Conservation (phyloP, 2,329 filamentous ascomycete species). For the Monosporascus sp. region DNA sequence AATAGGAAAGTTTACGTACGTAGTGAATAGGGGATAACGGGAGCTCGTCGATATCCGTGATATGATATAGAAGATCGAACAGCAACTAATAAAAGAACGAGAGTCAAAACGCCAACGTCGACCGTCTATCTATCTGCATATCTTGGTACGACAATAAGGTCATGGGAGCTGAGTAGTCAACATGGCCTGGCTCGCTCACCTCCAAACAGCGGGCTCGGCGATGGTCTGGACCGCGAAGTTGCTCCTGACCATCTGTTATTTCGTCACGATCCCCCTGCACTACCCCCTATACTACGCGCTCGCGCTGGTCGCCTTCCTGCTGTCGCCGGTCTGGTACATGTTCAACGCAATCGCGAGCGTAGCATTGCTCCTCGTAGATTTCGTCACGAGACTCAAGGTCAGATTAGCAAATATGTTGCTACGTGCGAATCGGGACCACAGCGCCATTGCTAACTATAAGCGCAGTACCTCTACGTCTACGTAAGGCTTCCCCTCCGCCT, state of each 20-base stretch:
- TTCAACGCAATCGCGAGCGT: slow-evolving; percentile 9
- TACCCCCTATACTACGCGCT: slow-evolving; percentile 22
- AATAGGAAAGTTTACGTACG: too few relatives aligned
- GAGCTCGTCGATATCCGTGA: too few relatives aligned
- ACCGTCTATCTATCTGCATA: too few relatives aligned
- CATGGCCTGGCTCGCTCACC: slow-evolving; percentile 14
- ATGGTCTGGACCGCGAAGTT: slow-evolving; percentile 13
- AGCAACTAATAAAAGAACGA: too few relatives aligned
- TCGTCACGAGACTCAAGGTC: slow-evolving; percentile 25
- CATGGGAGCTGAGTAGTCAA: too few relatives aligned
- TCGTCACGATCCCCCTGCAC: slow-evolving; percentile 21
- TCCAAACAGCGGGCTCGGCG: slow-evolving; percentile 16
- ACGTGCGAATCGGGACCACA: slow-evolving; percentile 1
- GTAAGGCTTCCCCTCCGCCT: slow-evolving; percentile 16
- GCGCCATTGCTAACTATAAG: slow-evolving; percentile 4
- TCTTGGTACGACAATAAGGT: too few relatives aligned
- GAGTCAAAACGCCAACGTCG: too few relatives aligned
- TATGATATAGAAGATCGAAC: too few relatives aligned
- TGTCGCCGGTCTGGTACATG: slow-evolving; percentile 23
- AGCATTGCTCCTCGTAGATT: slow-evolving; percentile 9
- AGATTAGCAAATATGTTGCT: slow-evolving; percentile 1
- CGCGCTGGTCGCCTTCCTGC: slow-evolving; percentile 18
- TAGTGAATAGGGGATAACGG: too few relatives aligned
- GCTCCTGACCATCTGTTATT: slow-evolving; percentile 15
- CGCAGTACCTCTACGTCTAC: slow-evolving; percentile 26